Evolutionary conservation across 208 protist genomes (phyloP).

Genomic region (Trypanosoma rangeli): DNA sequence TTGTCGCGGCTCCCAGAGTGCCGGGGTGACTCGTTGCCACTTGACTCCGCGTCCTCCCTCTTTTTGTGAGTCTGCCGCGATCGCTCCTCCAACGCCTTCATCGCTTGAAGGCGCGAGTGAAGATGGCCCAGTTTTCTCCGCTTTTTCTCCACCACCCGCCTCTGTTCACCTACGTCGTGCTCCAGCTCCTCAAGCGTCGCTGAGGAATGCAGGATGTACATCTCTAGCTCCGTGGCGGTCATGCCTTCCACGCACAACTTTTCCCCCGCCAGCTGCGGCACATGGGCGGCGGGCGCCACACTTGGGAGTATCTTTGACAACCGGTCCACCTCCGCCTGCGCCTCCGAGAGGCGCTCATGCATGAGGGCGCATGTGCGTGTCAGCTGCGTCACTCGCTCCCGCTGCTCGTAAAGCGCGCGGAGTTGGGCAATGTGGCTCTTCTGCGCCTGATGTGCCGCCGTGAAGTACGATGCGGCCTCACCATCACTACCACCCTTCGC

Average conservation of each 20-base stretch:
- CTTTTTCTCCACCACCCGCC: constrained; percentile 43
- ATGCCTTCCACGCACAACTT: constrained; percentile 40
- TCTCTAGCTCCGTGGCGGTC: constrained; percentile 70
- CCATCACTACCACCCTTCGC: not conserved
- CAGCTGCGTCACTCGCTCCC: constrained; percentile 43
- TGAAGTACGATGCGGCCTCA: constrained; percentile 7
- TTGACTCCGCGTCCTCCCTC: constrained; percentile 1
- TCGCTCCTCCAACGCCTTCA: constrained; percentile 4
- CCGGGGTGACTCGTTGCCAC: constrained; percentile 3
- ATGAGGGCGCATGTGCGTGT: constrained; percentile 57
- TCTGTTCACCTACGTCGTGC: constrained; percentile 50
- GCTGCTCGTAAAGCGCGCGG: constrained; percentile 38
- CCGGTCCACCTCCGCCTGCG: constrained; percentile 48
- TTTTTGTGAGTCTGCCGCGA: not conserved
- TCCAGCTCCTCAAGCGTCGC: constrained; percentile 46
- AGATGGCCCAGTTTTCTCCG: constrained; percentile 39
- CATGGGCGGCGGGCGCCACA: not conserved
- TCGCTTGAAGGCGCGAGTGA: constrained; percentile 32
- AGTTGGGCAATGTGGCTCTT: constrained; percentile 47
- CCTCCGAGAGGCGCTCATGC: constrained; percentile 46
- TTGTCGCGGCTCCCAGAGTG: not conserved
- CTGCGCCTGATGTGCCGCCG: constrained; percentile 46
- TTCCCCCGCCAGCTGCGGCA: constrained; percentile 5
- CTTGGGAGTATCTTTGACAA: constrained; percentile 50
- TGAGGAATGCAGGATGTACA: constrained; percentile 65